Base-by-base conservation (phyloP, 495 filamentous ascomycete genomes). In the Aspergillus diversus region DNA sequence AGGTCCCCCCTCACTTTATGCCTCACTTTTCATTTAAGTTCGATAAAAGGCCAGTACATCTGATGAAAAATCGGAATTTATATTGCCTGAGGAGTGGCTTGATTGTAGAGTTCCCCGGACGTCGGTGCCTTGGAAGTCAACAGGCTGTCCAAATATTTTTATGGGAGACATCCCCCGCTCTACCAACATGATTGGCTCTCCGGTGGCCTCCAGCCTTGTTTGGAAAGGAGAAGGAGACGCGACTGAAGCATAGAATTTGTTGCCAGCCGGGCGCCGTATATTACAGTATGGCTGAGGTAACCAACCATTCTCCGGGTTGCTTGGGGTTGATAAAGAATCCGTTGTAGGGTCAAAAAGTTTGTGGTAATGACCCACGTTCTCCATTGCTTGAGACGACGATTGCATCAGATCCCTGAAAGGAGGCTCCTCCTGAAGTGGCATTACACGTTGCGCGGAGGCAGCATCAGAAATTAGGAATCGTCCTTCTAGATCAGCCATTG, bases 141-240 rank as follows among this genome's bases (percentile, higher is more conserved):
- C 39, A 55, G 60, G 60, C 33, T 56, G 60, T 12, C 60, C 60
- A 31, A 48, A 56, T 17, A 62, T 46, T 17, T 7, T 56, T 15
- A 56, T 16, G 13, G 59, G 50, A 49, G 42, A 33, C 8, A 16
- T n/a, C 16, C 7, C 4, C 12, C 42, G 49, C 32, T 54, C 53
- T 31, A 12, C 6, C n/a, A n/a, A 2, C 21, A 27, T 27, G 21
- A 27, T 27, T 27, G 21, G 21, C 21, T 27, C 1, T 27, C 21
- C 21, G 21, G 21, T 27, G 21, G 21, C 21, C 21, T 27, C 21
- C 21, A 2, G 21, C 1, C 21, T 27, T 27, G 21, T 27, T 27
- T 27, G 21, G 21, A 27, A 27, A 4, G 51, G 46, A 21, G 1
- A 50, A 37, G 33, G 12, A 5, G 31, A 13, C 17, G 50, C 7